These are phyloP conservation scores for Didymella sp. DNA, from an alignment of 2,329 filamentous ascomycete species.

Conservation along the genomic window DNA sequence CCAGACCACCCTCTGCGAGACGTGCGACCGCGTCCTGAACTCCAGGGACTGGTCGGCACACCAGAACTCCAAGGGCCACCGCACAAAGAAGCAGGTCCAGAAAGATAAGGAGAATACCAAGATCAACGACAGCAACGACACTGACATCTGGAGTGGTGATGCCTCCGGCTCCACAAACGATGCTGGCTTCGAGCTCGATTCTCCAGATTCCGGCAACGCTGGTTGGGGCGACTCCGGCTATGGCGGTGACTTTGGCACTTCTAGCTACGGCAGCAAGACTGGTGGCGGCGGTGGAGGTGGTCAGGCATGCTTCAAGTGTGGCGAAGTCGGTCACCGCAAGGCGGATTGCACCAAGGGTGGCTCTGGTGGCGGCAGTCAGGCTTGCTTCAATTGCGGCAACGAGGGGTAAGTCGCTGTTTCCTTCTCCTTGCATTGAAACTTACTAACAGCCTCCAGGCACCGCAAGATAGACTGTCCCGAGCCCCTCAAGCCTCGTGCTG, in stretches of 20 bases:
- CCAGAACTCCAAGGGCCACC: constrained; percentile 45
- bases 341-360: constrained; percentile 33
- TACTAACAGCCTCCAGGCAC: constrained; percentile 25
- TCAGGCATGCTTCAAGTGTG: constrained; percentile 35
- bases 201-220: constrained; percentile 54
- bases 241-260: constrained; percentile 14
- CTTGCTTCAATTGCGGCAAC: constrained; percentile 43
- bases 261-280: constrained; percentile 31
- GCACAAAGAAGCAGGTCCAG: constrained; percentile 28
- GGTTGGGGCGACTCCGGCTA: constrained; percentile 24
- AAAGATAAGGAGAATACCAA: constrained; percentile 30
- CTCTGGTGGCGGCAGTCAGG: constrained; percentile 24
- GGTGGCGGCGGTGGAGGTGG: constrained; percentile 25
- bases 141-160: constrained; percentile 17
- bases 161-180: constrained; percentile 13
- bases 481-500: constrained; percentile 26
- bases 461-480: constrained; percentile 38
- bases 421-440: too few species aligned
- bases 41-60: constrained; percentile 44
- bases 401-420: constrained; percentile 31
- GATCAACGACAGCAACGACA: constrained; percentile 5
- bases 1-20: constrained; percentile 36
- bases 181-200: constrained; percentile 11
- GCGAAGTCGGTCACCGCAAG: constrained; percentile 35
- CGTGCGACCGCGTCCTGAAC: constrained; percentile 40